phyloP scores from a whole-genome alignment of 208 protist species.

The Leishmania amazonensis region DNA sequence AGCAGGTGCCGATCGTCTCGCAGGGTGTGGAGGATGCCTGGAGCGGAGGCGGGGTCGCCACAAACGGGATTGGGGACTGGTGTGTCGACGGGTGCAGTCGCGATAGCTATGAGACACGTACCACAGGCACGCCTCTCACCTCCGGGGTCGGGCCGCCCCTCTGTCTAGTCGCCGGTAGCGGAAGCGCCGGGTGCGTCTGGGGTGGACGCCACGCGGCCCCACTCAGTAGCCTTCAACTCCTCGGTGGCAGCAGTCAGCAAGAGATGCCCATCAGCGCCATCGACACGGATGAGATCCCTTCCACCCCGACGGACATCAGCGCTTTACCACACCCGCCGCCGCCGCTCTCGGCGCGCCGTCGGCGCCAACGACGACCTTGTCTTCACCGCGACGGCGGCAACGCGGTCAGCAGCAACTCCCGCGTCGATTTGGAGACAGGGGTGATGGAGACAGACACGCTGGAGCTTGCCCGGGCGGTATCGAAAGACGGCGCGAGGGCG shows the following conservation, averaged over 20 bases:
- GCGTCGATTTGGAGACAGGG: background rate
- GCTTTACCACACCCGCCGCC: conserved; percentile 2
- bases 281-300: conserved; percentile 16
- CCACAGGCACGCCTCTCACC: background rate
- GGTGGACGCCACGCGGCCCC: conserved; percentile 10
- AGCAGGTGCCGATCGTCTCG: background rate
- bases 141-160: background rate
- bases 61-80: conserved; percentile 4
- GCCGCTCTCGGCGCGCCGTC: background rate
- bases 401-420: background rate
- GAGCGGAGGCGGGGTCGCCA: background rate
- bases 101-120: background rate
- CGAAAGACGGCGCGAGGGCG: conserved; percentile 2
- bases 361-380: background rate
- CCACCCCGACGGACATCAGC: conserved; percentile 14
- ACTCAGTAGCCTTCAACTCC: conserved; percentile 15
- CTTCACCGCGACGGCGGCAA: background rate
- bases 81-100: conserved; percentile 9
- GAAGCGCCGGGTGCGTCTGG: background rate
- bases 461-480: background rate
- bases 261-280: conserved; percentile 16
- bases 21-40: background rate
- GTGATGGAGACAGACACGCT: conserved; percentile 29
- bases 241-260: conserved; percentile 11
- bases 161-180: background rate